Percentiles rank a stretch among this genome's conserved stretches.
Evolutionary conservation across 352 stramenopile genomes (phyloP).

Genomic region (Pythium utonaiense): DNA sequence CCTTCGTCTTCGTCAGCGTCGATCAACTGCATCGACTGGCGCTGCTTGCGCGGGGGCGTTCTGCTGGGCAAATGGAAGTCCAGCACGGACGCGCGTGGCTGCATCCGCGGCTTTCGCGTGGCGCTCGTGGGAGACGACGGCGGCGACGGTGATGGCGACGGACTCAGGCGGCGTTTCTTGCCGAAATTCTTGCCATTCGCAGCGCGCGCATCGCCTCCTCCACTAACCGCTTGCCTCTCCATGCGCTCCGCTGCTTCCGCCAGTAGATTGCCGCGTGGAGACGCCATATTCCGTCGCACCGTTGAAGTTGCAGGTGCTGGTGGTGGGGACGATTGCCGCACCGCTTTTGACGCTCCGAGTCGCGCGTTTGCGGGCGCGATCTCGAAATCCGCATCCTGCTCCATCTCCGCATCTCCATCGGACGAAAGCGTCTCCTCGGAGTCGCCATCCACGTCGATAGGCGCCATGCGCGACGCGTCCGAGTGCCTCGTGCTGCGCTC

Average conservation of each 20-base stretch:
- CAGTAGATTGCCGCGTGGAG: slow-evolving; percentile 12
- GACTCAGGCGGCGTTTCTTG: slow-evolving; percentile 24
- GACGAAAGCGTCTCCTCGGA: slow-evolving; percentile 25
- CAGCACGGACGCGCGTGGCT: background rate
- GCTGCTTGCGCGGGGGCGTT: background rate
- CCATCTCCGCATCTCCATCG: slow-evolving; percentile 20
- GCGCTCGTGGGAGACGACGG: background rate
- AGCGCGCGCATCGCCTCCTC: background rate
- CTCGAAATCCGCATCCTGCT: background rate
- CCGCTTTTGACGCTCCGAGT: background rate
- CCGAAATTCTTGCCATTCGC: slow-evolving; percentile 6
- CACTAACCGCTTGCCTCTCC: background rate
- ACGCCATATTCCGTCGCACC: slow-evolving; percentile 10
- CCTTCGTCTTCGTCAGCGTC: slow-evolving; percentile 15
- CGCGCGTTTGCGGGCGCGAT: background rate
- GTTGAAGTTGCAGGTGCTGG: slow-evolving; percentile 7
- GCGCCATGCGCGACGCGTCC: background rate
- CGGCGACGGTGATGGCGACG: background rate
- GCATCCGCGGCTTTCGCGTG: background rate
- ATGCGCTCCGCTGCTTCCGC: background rate
- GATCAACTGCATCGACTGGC: slow-evolving; percentile 3
- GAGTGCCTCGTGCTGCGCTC: background rate
- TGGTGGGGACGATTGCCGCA: background rate
- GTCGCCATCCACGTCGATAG: slow-evolving; percentile 22
- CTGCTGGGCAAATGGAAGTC: slow-evolving; percentile 10